Conservation (phyloP, 768 basidiomycete species). For the Tylopilus rubrobrunneus region DNA sequence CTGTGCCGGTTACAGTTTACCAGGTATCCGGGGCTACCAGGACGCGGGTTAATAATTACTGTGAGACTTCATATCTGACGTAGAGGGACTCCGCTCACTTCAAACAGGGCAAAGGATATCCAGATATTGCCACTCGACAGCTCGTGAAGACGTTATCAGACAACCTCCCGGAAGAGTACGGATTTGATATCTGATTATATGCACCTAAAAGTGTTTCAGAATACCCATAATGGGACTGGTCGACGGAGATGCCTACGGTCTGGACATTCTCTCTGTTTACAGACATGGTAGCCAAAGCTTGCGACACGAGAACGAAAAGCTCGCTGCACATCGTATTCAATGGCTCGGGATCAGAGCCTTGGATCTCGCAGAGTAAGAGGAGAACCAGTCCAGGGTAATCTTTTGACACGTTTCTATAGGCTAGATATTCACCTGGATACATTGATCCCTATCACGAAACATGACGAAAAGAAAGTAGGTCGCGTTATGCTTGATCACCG, state of each 20-base stretch:
- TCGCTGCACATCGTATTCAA: slow-evolving; percentile 64
- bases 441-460: slow-evolving; percentile 63
- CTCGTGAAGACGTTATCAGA: slow-evolving; percentile 71
- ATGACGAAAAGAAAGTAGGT: slow-evolving; percentile 73
- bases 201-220: slow-evolving; percentile 36
- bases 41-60: slow-evolving; percentile 74
- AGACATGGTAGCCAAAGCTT: slow-evolving; percentile 72
- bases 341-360: slow-evolving; percentile 79
- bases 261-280: slow-evolving; percentile 90
- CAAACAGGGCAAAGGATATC: slow-evolving; percentile 91
- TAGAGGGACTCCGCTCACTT: slow-evolving; percentile 4
- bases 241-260: slow-evolving; percentile 88
- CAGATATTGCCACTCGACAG: slow-evolving; percentile 87
- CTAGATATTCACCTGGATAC: slow-evolving; percentile 55
- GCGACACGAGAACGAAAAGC: slow-evolving; percentile 63
- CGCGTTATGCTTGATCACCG: not conserved
- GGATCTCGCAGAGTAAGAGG: slow-evolving; percentile 59
- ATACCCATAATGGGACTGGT: slow-evolving; percentile 77
- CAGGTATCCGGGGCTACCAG: slow-evolving; percentile 45
- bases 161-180: slow-evolving; percentile 58
- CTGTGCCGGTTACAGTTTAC: slow-evolving; percentile 60
- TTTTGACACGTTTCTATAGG: slow-evolving; percentile 34
- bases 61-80: slow-evolving; percentile 34
- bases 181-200: not conserved
- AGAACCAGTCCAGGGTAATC: not conserved